These are phyloP conservation scores for Suillus subluteus DNA, from an alignment of 768 basidiomycete genomes.

Conservation along the genomic window DNA sequence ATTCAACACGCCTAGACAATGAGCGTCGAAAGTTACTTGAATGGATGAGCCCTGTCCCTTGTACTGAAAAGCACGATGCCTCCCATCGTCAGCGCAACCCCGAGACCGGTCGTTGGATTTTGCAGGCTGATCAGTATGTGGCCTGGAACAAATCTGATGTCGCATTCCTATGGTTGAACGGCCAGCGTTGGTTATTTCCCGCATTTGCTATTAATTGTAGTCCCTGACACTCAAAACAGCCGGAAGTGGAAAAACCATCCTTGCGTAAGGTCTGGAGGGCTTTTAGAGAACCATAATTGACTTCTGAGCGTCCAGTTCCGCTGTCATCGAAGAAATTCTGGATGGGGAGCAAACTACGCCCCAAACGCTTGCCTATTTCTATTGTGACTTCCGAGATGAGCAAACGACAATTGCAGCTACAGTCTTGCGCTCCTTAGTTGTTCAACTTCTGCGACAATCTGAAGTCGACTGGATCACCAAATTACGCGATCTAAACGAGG, in stretches of 20 bases:
- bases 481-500: too few relatives aligned
- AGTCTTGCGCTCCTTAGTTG: slow-evolving; percentile 22
- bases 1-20: too few relatives aligned
- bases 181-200: too few relatives aligned
- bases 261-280: too few relatives aligned
- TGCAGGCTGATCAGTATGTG: background rate
- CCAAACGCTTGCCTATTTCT: slow-evolving; percentile 14
- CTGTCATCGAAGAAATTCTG: too few relatives aligned
- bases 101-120: background rate
- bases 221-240: too few relatives aligned
- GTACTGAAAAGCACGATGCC: background rate
- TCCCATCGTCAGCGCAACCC: background rate
- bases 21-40: background rate
- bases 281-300: too few relatives aligned
- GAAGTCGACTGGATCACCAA: background rate
- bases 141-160: background rate
- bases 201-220: too few relatives aligned
- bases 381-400: slow-evolving; percentile 18
- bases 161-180: background rate
- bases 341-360: too few relatives aligned
- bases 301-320: too few relatives aligned
- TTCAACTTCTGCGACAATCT: slow-evolving; percentile 8
- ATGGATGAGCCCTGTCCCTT: background rate
- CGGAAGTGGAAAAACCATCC: too few relatives aligned
- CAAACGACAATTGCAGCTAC: slow-evolving; percentile 12